phyloP scores from a whole-genome alignment of 768 basidiomycete species.

The Glaciozyma martinii region DNA sequence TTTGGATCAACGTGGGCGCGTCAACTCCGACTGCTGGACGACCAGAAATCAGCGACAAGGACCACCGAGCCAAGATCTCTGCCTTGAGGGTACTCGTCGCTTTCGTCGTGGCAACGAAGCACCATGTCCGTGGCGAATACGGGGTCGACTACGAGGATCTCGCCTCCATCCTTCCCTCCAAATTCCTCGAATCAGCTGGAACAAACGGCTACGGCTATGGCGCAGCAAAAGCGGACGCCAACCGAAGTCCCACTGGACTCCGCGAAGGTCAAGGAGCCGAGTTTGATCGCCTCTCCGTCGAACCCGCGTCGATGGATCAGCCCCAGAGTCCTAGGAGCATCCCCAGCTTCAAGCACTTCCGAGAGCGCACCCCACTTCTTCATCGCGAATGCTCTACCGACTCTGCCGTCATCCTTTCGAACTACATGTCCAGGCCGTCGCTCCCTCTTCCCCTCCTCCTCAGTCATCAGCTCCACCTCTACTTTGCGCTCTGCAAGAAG shows the following conservation, averaged over 20 bases:
- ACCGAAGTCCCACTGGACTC: background rate
- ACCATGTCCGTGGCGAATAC: conserved; percentile 33
- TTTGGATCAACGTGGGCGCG: conserved; percentile 28
- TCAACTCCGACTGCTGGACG: conserved; percentile 1
- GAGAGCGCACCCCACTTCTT: background rate
- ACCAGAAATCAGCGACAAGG: conserved; percentile 3
- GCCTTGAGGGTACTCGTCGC: conserved; percentile 28
- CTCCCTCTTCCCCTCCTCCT: conserved; percentile 76
- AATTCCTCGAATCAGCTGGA: background rate
- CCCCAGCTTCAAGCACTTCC: background rate
- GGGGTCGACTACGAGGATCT: conserved; percentile 21
- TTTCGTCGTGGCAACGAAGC: conserved; percentile 31
- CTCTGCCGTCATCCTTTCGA: conserved; percentile 7
- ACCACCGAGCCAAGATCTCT: conserved; percentile 28
- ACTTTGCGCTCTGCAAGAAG: conserved; percentile 50
- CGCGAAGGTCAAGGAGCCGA: background rate
- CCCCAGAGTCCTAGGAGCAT: background rate
- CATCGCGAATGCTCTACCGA: background rate
- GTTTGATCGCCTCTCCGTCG: background rate
- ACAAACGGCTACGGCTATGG: conserved; percentile 1
- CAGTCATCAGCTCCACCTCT: conserved; percentile 35
- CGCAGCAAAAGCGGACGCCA: conserved; percentile 4
- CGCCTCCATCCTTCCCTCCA: background rate
- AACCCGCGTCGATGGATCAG: no score
- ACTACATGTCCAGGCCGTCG: conserved; percentile 42